Percentiles rank a stretch among this genome's conserved stretches.
Evolutionary conservation across 495 filamentous ascomycete species (phyloP).

Genomic region (Parachaetomium inaequale): DNA sequence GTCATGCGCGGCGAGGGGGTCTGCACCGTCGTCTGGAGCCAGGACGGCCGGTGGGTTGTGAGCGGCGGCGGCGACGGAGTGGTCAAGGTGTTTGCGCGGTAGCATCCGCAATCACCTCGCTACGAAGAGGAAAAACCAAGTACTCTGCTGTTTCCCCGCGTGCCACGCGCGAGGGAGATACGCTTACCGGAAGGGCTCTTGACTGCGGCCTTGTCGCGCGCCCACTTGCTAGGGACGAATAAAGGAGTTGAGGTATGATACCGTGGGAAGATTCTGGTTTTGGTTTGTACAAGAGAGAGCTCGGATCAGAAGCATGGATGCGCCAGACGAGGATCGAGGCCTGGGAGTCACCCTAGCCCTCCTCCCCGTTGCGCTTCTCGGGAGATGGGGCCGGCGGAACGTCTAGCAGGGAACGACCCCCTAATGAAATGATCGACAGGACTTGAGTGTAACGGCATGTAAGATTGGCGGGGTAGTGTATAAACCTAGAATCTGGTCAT

Average conservation of each 20-base stretch:
- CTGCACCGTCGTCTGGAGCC: slow-evolving; percentile 88
- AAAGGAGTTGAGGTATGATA: neutral
- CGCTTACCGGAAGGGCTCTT: neutral
- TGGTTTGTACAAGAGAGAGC: neutral
- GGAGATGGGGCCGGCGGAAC: neutral
- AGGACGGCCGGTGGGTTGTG: slow-evolving; percentile 90
- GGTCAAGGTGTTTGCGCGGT: slow-evolving; percentile 84
- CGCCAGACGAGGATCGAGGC: neutral
- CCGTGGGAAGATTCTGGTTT: neutral
- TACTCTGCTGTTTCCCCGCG: neutral
- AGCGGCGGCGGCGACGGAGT: slow-evolving; percentile 94
- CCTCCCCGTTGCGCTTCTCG: neutral
- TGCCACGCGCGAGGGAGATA: neutral
- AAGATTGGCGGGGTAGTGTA: slow-evolving; percentile 21
- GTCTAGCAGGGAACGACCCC: neutral
- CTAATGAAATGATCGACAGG: slow-evolving; percentile 6
- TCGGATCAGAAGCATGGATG: neutral
- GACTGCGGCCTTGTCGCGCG: neutral
- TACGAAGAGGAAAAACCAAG: neutral
- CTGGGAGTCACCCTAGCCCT: neutral
- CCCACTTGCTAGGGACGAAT: neutral
- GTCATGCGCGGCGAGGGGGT: slow-evolving; percentile 94
- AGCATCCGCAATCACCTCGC: slow-evolving; percentile 16
- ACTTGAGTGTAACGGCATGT: slow-evolving; percentile 16
- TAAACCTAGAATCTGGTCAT: slow-evolving; percentile 1